Base-by-base conservation (phyloP, 768 basidiomycete species). In the Amanita muscaria region DNA sequence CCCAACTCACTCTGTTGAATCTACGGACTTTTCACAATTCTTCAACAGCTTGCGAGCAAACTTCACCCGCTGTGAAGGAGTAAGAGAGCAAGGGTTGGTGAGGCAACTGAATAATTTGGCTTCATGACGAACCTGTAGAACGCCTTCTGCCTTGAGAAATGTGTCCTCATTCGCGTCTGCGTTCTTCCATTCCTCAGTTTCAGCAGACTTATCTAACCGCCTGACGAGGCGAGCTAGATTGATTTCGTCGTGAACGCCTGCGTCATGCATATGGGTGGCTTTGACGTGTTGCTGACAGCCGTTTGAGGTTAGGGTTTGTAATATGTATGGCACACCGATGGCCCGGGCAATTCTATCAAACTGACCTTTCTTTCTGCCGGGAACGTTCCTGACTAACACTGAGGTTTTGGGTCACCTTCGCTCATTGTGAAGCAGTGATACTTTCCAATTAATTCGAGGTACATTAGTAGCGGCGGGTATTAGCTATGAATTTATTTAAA, bases 211-310 rank as follows among this genome's bases (percentile, higher is more conserved):
- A 46, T 87, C 81, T 0, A 88, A 69, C 44, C 77, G 59, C 34
- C 71, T 67, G 4, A 87, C 59, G 5, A 88, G 69, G 39, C 81
- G 70, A 8, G 63, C 61, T 7, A 88, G 65, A 59, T 88, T 88
- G 10, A 88, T 74, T 51, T 75, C 72, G 63, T 88, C 80, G 47
- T 83, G 84, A 11, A 30, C 46, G 15, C 23, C 22, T 35, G 22
- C 27, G 21, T 34, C 31, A 31, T 46, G 22, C 44, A 46, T 45
- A n/a, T n/a, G n/a, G 8, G 35, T 12, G 15, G 41, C 19, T 7
- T 27, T 6, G 27, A 12, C 27, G 27, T 40, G 12, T 40, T 40
- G 22, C 14, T 16, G 23, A 40, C 23, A n/a, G 18, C n/a, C 23
- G 18, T 19, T 40, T 6, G 27, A 29, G 27, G 27, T 29, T 29